These are phyloP conservation scores for Magnaporthiopsis incrustans DNA, from an alignment of 2,329 filamentous ascomycete species.

Conservation along the genomic window DNA sequence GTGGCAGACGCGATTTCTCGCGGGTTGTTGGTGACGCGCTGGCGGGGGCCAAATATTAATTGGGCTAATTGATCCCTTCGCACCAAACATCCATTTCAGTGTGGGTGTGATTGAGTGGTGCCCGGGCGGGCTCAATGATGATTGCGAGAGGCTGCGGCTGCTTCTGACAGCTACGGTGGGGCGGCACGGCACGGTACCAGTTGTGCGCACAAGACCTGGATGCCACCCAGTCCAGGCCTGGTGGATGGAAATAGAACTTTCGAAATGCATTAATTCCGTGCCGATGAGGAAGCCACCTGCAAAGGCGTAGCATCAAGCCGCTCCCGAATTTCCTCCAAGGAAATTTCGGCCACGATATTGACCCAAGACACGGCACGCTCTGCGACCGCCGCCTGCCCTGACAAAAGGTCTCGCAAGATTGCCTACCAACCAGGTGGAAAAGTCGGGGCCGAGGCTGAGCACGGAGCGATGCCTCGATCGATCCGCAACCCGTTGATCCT, in stretches of 20 bases:
- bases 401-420: neutral
- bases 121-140: too few relatives aligned
- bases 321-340: neutral
- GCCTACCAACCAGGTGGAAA: neutral
- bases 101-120: too few relatives aligned
- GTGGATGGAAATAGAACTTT: neutral
- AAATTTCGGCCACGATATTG: neutral
- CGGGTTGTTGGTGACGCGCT: neutral
- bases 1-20: neutral
- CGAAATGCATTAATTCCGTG: neutral
- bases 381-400: neutral
- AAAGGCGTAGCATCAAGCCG: neutral
- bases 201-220: neutral
- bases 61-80: neutral
- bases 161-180: neutral
- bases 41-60: neutral
- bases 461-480: neutral
- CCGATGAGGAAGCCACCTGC: too few relatives aligned
- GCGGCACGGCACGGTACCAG: neutral
- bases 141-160: neutral
- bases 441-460: neutral
- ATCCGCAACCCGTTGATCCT: neutral
- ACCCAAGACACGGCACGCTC: neutral
- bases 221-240: neutral
- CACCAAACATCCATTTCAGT: too few relatives aligned